These are phyloP conservation scores for Euclidium syriacum DNA, from an alignment of 345 rosid species.

Conservation along the genomic window DNA sequence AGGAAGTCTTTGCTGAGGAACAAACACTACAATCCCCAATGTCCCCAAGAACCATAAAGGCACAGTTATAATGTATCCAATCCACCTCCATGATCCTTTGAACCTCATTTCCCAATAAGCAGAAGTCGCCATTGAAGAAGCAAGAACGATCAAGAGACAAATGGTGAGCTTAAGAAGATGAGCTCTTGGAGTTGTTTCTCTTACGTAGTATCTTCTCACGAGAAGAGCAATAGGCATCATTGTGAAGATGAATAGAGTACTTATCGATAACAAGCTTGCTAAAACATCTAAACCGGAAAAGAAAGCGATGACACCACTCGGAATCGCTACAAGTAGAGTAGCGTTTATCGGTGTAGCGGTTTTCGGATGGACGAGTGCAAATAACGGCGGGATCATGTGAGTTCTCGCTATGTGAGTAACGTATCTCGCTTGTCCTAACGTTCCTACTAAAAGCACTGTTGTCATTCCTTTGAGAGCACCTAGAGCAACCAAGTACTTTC, in stretches of 20 bases:
- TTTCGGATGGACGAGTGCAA: constrained; percentile 41
- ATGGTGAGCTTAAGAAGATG: constrained; percentile 35
- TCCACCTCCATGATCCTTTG: constrained; percentile 44
- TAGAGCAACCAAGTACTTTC: constrained; percentile 52
- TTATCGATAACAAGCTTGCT: constrained; percentile 52
- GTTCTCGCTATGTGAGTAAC: constrained; percentile 62
- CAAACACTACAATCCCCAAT: constrained; percentile 30
- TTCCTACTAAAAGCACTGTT: constrained; percentile 44
- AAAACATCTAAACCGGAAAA: constrained; percentile 51
- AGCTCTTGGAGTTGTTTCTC: constrained; percentile 34
- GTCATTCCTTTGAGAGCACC: constrained; percentile 77
- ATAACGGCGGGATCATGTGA: constrained; percentile 60
- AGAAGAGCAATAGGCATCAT: constrained; percentile 50
- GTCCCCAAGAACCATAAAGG: constrained; percentile 58
- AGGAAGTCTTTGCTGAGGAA: constrained; percentile 46
- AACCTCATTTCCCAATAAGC: constrained; percentile 36
- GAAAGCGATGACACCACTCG: constrained; percentile 47
- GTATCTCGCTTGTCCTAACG: constrained; percentile 58
- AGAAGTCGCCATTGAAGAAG: constrained; percentile 39
- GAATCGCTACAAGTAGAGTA: constrained; percentile 40
- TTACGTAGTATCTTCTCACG: constrained; percentile 54
- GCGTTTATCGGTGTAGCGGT: constrained; percentile 61
- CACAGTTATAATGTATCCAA: constrained; percentile 36
- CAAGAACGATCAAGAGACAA: constrained; percentile 34
- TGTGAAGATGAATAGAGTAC: constrained; percentile 53